Conservation (phyloP, 306 rosid genomes). For the Trichosanthes cucumerina region DNA sequence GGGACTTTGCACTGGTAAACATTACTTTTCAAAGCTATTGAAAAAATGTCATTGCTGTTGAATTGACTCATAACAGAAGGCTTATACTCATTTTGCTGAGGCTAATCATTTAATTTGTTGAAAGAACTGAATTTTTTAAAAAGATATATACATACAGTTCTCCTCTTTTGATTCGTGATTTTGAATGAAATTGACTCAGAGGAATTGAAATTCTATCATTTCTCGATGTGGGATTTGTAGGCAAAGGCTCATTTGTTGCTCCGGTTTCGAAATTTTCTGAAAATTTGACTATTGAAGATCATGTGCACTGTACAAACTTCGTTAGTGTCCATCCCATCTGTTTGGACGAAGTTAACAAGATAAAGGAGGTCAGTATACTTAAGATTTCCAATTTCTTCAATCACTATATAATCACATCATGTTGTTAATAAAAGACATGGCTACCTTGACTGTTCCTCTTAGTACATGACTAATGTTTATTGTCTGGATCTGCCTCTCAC, state of each 20-base stretch:
- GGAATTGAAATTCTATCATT: neutral
- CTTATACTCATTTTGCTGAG: neutral
- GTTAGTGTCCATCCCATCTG: constrained; percentile 39
- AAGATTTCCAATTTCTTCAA: neutral
- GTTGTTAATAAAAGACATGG: neutral
- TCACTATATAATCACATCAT: neutral
- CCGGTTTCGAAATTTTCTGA: constrained; percentile 46
- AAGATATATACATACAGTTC: neutral
- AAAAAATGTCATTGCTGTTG: neutral
- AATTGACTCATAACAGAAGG: neutral
- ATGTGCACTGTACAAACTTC: constrained; percentile 19
- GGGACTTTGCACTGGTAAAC: constrained; percentile 79
- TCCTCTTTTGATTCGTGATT: neutral
- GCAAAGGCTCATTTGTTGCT: constrained; percentile 41
- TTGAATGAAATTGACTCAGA: neutral
- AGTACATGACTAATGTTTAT: neutral
- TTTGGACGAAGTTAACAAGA: constrained; percentile 32
- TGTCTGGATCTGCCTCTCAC: neutral
- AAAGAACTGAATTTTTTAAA: neutral
- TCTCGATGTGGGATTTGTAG: constrained; percentile 27
- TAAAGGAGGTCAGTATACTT: constrained; percentile 32
- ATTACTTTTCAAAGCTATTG: constrained; percentile 7
- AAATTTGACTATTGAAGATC: constrained; percentile 31
- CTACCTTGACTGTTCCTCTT: neutral
- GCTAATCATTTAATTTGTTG: neutral